These are phyloP conservation scores for Protomyces arabidopsidicola DNA, from an alignment of 1,139 yeast species.

Conservation along the genomic window DNA sequence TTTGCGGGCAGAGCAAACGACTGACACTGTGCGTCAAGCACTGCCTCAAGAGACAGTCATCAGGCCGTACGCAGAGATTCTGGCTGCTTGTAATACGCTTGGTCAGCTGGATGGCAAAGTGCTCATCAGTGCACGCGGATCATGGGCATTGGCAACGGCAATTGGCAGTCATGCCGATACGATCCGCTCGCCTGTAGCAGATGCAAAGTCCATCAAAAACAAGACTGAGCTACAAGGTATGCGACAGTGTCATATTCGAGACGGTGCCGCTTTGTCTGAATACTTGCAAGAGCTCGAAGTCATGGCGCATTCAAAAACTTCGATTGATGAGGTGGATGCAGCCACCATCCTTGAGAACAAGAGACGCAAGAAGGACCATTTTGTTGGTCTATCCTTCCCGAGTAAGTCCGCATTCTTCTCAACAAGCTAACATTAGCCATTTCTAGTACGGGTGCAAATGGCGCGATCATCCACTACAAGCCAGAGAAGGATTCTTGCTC, in stretches of 20 bases:
- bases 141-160: slow-evolving; percentile 75
- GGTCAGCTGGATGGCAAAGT: slow-evolving; percentile 39
- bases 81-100: slow-evolving; percentile 31
- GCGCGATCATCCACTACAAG: slow-evolving; percentile 86
- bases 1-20: slow-evolving; percentile 64
- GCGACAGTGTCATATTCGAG: slow-evolving; percentile 71
- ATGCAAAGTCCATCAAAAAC: slow-evolving; percentile 76
- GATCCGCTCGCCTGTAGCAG: slow-evolving; percentile 59
- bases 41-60: slow-evolving; percentile 38
- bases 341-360: slow-evolving; percentile 62
- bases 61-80: slow-evolving; percentile 40
- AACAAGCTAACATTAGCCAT: slow-evolving; percentile 47
- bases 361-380: slow-evolving; percentile 50
- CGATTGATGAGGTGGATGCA: slow-evolving; percentile 75
- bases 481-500: slow-evolving; percentile 62
- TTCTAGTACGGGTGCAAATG: slow-evolving; percentile 87
- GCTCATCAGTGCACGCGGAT: slow-evolving; percentile 59
- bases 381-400: slow-evolving; percentile 80
- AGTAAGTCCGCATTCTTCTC: slow-evolving; percentile 35
- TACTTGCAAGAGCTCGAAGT: slow-evolving; percentile 86
- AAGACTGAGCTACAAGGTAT: slow-evolving; percentile 70
- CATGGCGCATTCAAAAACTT: slow-evolving; percentile 50
- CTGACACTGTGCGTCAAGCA: slow-evolving; percentile 41
- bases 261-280: slow-evolving; percentile 74
- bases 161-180: slow-evolving; percentile 46